Evolutionary conservation across 192 early-diverging fungal species (phyloP), one percentile per base, ranked within the genome.

Genomic region (Backusella parvicylindrica): DNA sequence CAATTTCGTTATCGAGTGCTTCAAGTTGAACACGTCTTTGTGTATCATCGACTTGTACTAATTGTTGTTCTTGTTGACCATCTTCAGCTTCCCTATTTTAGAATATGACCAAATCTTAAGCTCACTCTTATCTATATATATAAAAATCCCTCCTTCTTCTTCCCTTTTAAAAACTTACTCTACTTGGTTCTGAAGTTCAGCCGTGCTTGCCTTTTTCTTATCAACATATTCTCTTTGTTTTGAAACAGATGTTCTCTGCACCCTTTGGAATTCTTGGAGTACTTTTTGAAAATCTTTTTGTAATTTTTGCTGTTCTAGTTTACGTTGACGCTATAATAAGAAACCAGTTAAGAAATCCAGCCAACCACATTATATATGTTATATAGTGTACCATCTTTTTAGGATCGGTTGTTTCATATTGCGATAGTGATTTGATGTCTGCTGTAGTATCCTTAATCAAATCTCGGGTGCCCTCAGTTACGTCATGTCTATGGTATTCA

Each of bases 231-330:
- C 93, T 2, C 95, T 86, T 12, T 92, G 90, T 64, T 93, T 94
- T 66, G 94, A 91, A 2, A 94, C 95, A 0, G 94, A 94, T 8
- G 92, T 77, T 30, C 96, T 85, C 40, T 95, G 94, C 5, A 93
- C 91, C 64, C 84, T 88, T 82, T 98, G 96, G 76, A 98, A 99
- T 72, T 97, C 92, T 53, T 87, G 85, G 32, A 98, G 71, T 1
- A 97, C 94, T 73, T 93, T 92, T 76, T 97, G 94, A 77, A 99
- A 98, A 75, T 99, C 98, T 47, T 94, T 95, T 28, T 92, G 92
- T 40, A 99, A 85, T 77, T 98, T 98, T 78, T 97, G 92, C 70
- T 98, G 92, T 75, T 94, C 92, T 53, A 96, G 86, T 81, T 94
- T 93, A 47, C 90, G 89, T 75, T 94, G 91, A 40, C 90, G 83